A percentile compares a stretch with the other conserved stretches of the same genome.
These are phyloP conservation scores for Xylaria digitata DNA, from an alignment of 2,329 filamentous ascomycete genomes.

Conservation along the genomic window DNA sequence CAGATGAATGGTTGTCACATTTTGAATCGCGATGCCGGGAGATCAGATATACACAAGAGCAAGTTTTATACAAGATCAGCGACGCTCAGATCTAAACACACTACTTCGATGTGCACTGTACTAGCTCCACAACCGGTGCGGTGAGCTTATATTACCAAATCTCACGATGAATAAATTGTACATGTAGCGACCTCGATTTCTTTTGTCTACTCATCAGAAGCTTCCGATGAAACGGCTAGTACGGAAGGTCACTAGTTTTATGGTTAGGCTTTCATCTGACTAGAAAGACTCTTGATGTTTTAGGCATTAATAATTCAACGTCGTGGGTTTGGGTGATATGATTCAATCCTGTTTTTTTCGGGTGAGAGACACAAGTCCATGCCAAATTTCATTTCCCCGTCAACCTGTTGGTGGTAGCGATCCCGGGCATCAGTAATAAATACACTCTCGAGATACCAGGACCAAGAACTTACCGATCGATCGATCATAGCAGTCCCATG, in stretches of 20 bases:
- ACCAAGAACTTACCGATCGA: neutral
- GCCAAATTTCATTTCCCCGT: neutral
- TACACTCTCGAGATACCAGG: neutral
- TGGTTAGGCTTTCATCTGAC: neutral
- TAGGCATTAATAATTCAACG: slow-evolving; percentile 13
- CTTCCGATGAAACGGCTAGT: neutral
- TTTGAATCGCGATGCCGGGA: slow-evolving; percentile 15
- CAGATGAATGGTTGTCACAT: slow-evolving; percentile 24
- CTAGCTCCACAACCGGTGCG: slow-evolving; percentile 16
- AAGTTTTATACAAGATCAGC: slow-evolving; percentile 5
- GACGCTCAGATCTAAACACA: neutral
- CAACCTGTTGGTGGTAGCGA: slow-evolving; percentile 7
- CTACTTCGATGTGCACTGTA: slow-evolving; percentile 16
- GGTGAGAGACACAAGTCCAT: neutral
- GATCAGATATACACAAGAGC: slow-evolving; percentile 23
- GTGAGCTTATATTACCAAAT: slow-evolving; percentile 15
- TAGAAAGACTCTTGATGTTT: slow-evolving; percentile 9
- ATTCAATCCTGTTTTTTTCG: neutral
- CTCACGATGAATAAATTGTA: neutral
- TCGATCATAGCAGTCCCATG: slow-evolving; percentile 9
- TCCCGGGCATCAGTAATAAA: neutral
- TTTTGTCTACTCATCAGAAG: neutral
- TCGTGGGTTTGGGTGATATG: neutral
- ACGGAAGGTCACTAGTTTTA: neutral
- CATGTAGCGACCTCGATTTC: slow-evolving; percentile 8